Percentiles rank a stretch among this genome's conserved stretches.
Evolutionary conservation across 805 yeast genomes (phyloP).

Genomic region (Monosporozyma yasuniensis): DNA sequence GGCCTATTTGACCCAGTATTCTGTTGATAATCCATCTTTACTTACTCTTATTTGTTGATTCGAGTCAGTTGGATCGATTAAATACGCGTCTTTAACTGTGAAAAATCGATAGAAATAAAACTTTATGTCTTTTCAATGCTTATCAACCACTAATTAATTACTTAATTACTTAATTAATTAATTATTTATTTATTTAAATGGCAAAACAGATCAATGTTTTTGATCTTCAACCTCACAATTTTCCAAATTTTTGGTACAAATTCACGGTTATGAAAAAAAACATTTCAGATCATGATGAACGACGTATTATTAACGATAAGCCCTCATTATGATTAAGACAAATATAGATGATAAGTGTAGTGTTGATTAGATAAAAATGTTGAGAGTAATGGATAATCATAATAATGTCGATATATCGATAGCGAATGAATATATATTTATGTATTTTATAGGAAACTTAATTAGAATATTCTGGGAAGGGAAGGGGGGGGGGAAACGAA

Average conservation of each 20-base stretch:
- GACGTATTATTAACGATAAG: too few species aligned
- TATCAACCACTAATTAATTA: not conserved
- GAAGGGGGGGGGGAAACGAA: too few species aligned
- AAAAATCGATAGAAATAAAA: too few species aligned
- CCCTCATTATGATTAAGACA: too few species aligned
- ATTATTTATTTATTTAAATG: not conserved
- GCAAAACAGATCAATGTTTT: not conserved
- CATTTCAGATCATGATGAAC: not conserved
- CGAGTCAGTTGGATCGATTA: not conserved
- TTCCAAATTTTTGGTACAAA: not conserved
- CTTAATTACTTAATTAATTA: too few species aligned
- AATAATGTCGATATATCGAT: not conserved
- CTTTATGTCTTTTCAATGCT: not conserved
- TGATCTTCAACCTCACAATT: constrained; percentile 1
- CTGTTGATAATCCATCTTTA: constrained; percentile 14
- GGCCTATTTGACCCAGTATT: constrained; percentile 27
- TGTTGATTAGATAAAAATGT: too few species aligned
- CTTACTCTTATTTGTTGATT: not conserved
- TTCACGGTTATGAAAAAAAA: not conserved
- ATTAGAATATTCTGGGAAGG: too few species aligned
- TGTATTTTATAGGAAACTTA: too few species aligned
- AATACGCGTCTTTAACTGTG: not conserved
- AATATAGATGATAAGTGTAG: too few species aligned
- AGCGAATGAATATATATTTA: not conserved
- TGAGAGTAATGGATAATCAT: too few species aligned